phyloP scores from a whole-genome alignment of 495 filamentous ascomycete genomes.

The Aspergillus coremiiformis region DNA sequence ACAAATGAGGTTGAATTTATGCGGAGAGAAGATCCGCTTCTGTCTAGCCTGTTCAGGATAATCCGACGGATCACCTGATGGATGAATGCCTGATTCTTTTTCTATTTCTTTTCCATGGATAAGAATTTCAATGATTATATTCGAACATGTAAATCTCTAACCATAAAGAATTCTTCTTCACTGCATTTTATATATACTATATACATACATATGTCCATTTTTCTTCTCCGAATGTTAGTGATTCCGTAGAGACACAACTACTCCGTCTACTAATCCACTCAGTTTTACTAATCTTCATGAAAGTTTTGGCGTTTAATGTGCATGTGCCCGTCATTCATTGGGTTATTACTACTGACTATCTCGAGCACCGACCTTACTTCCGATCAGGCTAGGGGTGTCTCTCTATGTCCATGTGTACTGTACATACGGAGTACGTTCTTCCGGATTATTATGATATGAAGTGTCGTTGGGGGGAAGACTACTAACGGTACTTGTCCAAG shows the following conservation, averaged over 20 bases:
- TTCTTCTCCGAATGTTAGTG: no score
- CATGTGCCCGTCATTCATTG: neutral
- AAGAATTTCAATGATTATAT: no score
- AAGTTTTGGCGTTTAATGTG: no score
- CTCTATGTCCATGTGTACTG: neutral
- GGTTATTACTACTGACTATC: neutral
- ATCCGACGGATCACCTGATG: no score
- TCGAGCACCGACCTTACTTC: neutral
- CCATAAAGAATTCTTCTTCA: no score
- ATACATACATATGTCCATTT: no score
- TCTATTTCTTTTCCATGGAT: slow-evolving; percentile 3
- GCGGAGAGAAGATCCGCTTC: neutral
- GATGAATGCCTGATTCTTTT: neutral
- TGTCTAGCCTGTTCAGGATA: slow-evolving; percentile 17
- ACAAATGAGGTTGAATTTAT: neutral
- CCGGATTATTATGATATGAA: slow-evolving; percentile 17
- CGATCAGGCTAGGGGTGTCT: neutral
- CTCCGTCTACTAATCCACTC: no score
- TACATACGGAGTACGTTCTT: neutral
- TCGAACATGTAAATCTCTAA: no score
- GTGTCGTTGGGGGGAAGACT: neutral
- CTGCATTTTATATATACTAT: no score
- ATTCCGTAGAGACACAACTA: no score
- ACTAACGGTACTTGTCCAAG: neutral
- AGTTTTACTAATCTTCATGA: no score